Conservation (phyloP, 768 basidiomycete species). For the Mycena indigotica region DNA sequence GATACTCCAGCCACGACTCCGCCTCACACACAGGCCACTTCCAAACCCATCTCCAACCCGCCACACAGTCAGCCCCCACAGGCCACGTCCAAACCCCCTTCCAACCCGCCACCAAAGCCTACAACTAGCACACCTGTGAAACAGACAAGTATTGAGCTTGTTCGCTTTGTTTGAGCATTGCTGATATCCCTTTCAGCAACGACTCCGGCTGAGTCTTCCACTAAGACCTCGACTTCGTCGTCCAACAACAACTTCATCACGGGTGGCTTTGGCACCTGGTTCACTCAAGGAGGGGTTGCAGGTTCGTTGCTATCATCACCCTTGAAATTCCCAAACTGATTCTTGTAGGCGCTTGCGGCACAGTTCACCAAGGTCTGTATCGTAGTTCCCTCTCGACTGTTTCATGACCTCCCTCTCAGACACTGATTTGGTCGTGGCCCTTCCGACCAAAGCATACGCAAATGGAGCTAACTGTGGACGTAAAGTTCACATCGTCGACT, state of each 20-base stretch:
- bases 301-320: not conserved
- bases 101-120: too few relatives aligned
- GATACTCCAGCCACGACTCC: conserved; percentile 17
- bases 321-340: not conserved
- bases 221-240: conserved; percentile 13
- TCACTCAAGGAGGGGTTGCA: not conserved
- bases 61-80: conserved; percentile 9
- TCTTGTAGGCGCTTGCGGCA: not conserved
- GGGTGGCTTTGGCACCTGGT: conserved; percentile 38
- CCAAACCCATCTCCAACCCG: conserved; percentile 14
- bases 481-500: conserved; percentile 65
- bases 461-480: conserved; percentile 66
- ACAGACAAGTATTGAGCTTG: too few relatives aligned
- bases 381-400: too few relatives aligned
- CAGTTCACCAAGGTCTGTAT: not conserved
- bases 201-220: conserved; percentile 8
- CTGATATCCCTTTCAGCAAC: conserved; percentile 7
- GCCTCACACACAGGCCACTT: not conserved
- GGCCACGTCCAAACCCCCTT: too few relatives aligned
- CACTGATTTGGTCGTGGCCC: conserved; percentile 43
- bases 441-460: conserved; percentile 51
- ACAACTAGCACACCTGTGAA: too few relatives aligned
- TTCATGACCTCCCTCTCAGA: too few relatives aligned
- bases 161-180: too few relatives aligned
- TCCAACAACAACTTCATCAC: conserved; percentile 26